A percentile compares a stretch with the other conserved stretches of the same genome.
phyloP scores from a whole-genome alignment of 2,329 filamentous ascomycete genomes.

The Fonsecaea pugnacius region DNA sequence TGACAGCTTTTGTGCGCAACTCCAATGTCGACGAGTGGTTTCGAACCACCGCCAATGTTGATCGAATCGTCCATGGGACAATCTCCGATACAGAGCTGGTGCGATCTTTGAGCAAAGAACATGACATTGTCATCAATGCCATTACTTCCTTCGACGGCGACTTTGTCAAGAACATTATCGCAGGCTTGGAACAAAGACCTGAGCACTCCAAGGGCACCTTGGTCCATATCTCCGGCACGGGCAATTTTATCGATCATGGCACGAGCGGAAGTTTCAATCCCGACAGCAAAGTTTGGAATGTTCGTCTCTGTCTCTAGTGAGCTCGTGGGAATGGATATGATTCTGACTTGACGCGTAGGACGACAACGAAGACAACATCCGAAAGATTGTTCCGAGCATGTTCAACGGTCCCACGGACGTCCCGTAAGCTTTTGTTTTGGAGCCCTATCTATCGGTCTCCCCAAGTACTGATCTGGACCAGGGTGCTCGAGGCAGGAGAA shows the following conservation, averaged over 20 bases:
- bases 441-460: background rate
- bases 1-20: slow-evolving; percentile 24
- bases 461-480: background rate
- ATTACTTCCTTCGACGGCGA: slow-evolving; percentile 25
- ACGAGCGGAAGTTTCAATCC: slow-evolving; percentile 28
- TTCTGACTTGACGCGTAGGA: slow-evolving; percentile 18
- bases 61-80: slow-evolving; percentile 27
- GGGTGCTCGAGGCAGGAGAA: slow-evolving; percentile 26
- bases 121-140: slow-evolving; percentile 31
- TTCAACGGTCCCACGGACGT: slow-evolving; percentile 27
- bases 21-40: slow-evolving; percentile 23
- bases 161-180: slow-evolving; percentile 22
- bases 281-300: slow-evolving; percentile 31
- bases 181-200: slow-evolving; percentile 27
- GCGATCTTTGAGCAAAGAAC: slow-evolving; percentile 26
- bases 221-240: slow-evolving; percentile 25
- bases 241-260: slow-evolving; percentile 29
- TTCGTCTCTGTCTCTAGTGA: slow-evolving; percentile 5
- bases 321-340: background rate
- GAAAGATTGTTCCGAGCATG: slow-evolving; percentile 23
- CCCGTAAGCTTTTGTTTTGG: slow-evolving; percentile 13
- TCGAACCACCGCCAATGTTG: slow-evolving; percentile 13
- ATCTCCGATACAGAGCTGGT: slow-evolving; percentile 25
- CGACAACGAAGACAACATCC: slow-evolving; percentile 29
- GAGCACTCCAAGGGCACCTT: slow-evolving; percentile 23